Base-by-base conservation (phyloP, 129 eudicot genomes). In the Dittrichia graveolens region DNA sequence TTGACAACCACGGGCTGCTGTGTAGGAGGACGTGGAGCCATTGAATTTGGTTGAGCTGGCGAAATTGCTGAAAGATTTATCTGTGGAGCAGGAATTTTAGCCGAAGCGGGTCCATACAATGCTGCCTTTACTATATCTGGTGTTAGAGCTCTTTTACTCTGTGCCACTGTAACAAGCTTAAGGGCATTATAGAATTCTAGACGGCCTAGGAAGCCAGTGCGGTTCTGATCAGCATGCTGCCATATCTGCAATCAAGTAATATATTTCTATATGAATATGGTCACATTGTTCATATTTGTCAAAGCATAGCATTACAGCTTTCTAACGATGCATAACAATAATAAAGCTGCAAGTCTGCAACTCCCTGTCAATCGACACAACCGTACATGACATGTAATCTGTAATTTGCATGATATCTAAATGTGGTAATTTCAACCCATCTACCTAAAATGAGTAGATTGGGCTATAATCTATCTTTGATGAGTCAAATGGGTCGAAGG, bases 61-160 rank as follows among this genome's bases (percentile, higher is more conserved):
- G 91, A 78, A 34, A 74, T 66, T 15, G 87, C 89, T 39, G 93
- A 81, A 45, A 81, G 76, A 72, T 87, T 93, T 43, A 90, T 90
- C 69, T 87, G 87, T 55, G 98, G 95, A 64, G 98, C 78, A 64
- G 98, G 98, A 67, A 93, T 93, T 80, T 87, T 90, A 45, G 95
- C 79, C 43, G 98, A 87, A 73, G 98, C 95, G 6, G 96, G 95
- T 49, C 96, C 95, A 77, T 75, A 85, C 73, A 93, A 72, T 55
- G 98, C 96, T 34, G 96, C 92, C 83, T 89, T 93, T 15, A 93
- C 98, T 39, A 93, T 89, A 79, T 93, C 96, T 7, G 96, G 87
- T 13, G 96, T 93, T 76, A 93, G 72, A 14, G 89, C 98, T 67
- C 96, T 81, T 83, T 87, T 93, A 78, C 96, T 93, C 73, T 93